phyloP scores from a whole-genome alignment of 176 grass and related monocot species.

The Oryza coarctata region DNA sequence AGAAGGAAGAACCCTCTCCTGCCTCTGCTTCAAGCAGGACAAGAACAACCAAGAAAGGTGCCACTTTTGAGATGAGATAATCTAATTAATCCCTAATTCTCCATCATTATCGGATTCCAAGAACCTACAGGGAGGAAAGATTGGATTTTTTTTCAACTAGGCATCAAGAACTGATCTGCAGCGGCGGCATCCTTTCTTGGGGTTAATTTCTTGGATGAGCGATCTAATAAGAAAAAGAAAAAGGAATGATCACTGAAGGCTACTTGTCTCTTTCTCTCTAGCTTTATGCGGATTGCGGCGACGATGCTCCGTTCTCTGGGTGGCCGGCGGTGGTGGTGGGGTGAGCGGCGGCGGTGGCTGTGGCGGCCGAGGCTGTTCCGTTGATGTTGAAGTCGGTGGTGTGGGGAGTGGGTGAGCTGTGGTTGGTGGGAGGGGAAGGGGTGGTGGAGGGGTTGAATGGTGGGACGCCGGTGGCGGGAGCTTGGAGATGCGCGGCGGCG shows the following conservation, averaged over 20 bases:
- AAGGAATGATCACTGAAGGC: constrained; percentile 52
- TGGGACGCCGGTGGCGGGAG: background rate
- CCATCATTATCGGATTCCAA: constrained; percentile 50
- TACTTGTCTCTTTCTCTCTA: constrained; percentile 30
- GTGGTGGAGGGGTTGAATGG: constrained; percentile 29
- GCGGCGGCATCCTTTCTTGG: constrained; percentile 39
- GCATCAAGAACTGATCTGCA: constrained; percentile 23
- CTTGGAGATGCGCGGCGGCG: background rate
- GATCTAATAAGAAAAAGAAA: constrained; percentile 33
- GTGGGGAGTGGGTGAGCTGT: constrained; percentile 28
- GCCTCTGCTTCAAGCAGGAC: constrained; percentile 12
- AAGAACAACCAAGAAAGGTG: constrained; percentile 43
- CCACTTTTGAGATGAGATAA: constrained; percentile 46
- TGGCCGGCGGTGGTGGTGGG: background rate
- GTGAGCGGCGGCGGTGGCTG: background rate
- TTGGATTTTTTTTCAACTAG: constrained; percentile 37
- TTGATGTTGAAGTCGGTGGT: constrained; percentile 50
- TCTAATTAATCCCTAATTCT: constrained; percentile 59
- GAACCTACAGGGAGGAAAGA: constrained; percentile 11
- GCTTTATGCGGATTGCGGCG: constrained; percentile 52
- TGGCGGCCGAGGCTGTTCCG: constrained; percentile 25
- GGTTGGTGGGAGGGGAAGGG: constrained; percentile 1
- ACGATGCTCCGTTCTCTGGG: constrained; percentile 26
- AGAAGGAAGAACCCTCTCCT: constrained; percentile 7
- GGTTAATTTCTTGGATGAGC: constrained; percentile 58